Evolutionary conservation across 2,329 filamentous ascomycete genomes (phyloP).

Genomic region (Colletotrichum caudatum): DNA sequence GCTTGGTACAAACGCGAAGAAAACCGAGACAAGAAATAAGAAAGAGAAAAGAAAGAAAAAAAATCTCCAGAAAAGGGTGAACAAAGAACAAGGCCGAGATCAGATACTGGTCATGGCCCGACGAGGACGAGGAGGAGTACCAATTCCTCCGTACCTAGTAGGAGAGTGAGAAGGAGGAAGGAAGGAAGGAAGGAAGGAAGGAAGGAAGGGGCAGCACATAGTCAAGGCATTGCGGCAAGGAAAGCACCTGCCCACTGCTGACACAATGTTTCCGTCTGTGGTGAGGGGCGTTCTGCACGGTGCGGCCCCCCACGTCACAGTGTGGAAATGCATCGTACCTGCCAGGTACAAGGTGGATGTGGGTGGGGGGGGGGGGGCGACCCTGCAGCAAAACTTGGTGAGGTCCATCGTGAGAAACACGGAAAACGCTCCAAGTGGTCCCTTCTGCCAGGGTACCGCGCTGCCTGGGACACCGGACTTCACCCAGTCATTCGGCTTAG

Average conservation of each 20-base stretch:
- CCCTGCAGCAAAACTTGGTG: not conserved
- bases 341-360: too few relatives aligned
- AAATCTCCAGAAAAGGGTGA: not conserved
- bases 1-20: not conserved
- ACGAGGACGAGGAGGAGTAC: not conserved
- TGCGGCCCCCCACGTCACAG: not conserved
- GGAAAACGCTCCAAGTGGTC: slow-evolving; percentile 5
- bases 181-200: not conserved
- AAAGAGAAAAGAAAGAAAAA: not conserved
- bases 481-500: not conserved
- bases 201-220: not conserved
- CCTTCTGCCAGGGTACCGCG: too few relatives aligned
- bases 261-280: not conserved
- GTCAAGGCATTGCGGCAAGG: slow-evolving; percentile 3
- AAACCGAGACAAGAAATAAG: not conserved
- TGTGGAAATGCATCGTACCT: not conserved
- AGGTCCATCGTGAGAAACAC: not conserved
- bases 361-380: too few relatives aligned
- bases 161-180: too few relatives aligned
- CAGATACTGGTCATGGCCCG: slow-evolving; percentile 2
- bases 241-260: not conserved
- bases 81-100: not conserved
- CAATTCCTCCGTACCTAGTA: too few relatives aligned
- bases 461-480: too few relatives aligned
- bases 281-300: not conserved